Evolutionary conservation across 768 basidiomycete species (phyloP), one percentile per base, ranked within the genome.

Genomic region (Tremella yokohamensis): DNA sequence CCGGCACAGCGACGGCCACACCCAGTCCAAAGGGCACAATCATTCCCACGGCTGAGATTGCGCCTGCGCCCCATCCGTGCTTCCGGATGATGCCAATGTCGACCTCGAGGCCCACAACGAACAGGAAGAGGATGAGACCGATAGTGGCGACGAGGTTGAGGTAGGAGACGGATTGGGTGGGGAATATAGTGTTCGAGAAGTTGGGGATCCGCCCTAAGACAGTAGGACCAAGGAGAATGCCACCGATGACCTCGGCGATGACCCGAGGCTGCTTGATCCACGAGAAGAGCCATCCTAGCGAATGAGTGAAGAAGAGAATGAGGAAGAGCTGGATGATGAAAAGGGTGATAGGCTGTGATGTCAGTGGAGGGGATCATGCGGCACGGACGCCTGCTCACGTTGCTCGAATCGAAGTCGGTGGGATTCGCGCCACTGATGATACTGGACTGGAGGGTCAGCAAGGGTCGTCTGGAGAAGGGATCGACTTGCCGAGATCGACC

Each of bases 201-300:
- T 80, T 72, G 0, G 88, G 89, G 58, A 91, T 89, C 24, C 83
- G 84, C 2, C 89, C 89, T 82, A 89, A 84, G 9, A 87, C 83
- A 0, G 85, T 86, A 66, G 70, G 77, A 40, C 91, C 92, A 11
- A 97, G 82, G 19, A 97, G 68, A 63, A 98, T 85, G 19, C 94
- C 94, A 0, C 86, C 90, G 55, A 97, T 83, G 58, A 96, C 87
- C 74, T 97, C 93, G 40, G 91, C 85, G 52, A 96, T 90, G 59
- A 97, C 93, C n/a, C 86, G 81, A 1, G 94, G 94, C 69, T 97
- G 93, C 34, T 84, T 84, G 37, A 94, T 84, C 55, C 81, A 84
- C 8, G 79, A 75, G 19, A 96, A 80, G 51, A 83, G 57, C 18
- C 88, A 75, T 0, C 84, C 81, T 9, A 97, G 83, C 4, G 87